Percentiles rank a stretch among this genome's conserved stretches.
Conservation (phyloP, 2,329 filamentous ascomycete genomes). For the Diaporthe destruens region DNA sequence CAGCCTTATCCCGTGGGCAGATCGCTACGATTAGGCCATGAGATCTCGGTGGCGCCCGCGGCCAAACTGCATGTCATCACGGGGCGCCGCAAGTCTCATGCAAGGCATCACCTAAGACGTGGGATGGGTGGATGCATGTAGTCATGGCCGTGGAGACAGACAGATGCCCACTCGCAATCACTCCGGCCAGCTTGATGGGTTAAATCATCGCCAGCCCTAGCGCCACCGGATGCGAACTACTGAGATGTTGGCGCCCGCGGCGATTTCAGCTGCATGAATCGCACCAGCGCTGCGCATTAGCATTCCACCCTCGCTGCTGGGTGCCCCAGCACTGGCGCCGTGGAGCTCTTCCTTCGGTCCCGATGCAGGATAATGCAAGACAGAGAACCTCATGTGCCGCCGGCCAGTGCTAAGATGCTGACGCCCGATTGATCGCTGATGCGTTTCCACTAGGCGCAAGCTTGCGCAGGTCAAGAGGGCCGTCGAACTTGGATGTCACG, state of each 20-base stretch:
- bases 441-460: not conserved
- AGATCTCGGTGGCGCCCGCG: conserved; percentile 1
- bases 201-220: conserved; percentile 29
- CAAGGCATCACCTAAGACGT: not conserved
- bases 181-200: conserved; percentile 23
- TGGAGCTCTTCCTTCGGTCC: conserved; percentile 19
- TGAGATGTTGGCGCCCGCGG: conserved; percentile 6
- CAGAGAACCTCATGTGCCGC: not conserved
- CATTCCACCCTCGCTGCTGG: not conserved
- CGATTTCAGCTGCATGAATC: conserved; percentile 23
- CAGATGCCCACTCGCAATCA: not conserved
- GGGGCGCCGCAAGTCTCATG: not conserved
- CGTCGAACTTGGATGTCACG: not conserved
- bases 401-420: conserved; percentile 22
- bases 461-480: conserved; percentile 13
- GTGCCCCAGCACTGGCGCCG: conserved; percentile 16
- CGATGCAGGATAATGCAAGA: conserved; percentile 25
- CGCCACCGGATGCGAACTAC: conserved; percentile 20
- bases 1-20: conserved; percentile 11
- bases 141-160: not conserved
- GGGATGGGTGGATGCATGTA: not conserved
- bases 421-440: conserved; percentile 15
- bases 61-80: conserved; percentile 17
- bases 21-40: not conserved
- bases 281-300: not conserved